phyloP scores from a whole-genome alignment of 768 basidiomycete genomes.

The Mycena crocata region DNA sequence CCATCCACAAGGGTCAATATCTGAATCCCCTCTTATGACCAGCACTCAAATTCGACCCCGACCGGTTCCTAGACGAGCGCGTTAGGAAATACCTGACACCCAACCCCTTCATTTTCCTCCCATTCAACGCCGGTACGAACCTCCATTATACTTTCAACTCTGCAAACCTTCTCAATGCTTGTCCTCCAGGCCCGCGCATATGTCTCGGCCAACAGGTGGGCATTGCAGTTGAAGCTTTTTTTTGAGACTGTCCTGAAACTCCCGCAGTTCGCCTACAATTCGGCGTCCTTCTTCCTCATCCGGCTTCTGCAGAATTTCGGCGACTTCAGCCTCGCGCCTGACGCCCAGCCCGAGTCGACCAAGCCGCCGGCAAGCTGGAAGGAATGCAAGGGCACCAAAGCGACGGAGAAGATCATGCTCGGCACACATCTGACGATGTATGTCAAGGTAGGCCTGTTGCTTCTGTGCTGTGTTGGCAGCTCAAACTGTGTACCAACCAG shows the following conservation, averaged over 20 bases:
- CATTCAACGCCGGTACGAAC: conserved; percentile 55
- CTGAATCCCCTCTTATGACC: conserved; percentile 51
- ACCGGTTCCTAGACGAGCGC: conserved; percentile 56
- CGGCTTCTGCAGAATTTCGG: conserved; percentile 17
- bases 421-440: conserved; percentile 47
- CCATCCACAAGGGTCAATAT: conserved; percentile 42
- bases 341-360: conserved; percentile 46
- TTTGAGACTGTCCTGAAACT: background rate
- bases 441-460: conserved; percentile 35
- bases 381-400: conserved; percentile 22
- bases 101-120: conserved; percentile 61
- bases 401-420: conserved; percentile 42
- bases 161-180: conserved; percentile 46
- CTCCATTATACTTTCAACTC: conserved; percentile 54
- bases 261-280: conserved; percentile 20
- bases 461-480: too few relatives aligned
- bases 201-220: conserved; percentile 36
- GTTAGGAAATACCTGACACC: conserved; percentile 53
- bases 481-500: conserved; percentile 15
- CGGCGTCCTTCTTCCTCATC: conserved; percentile 24
- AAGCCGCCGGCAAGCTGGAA: conserved; percentile 44
- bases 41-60: conserved; percentile 61
- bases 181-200: conserved; percentile 46
- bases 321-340: conserved; percentile 19
- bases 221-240: background rate